Conservation (phyloP, 2,329 filamentous ascomycete species). For the Plenodomus biglobosus region DNA sequence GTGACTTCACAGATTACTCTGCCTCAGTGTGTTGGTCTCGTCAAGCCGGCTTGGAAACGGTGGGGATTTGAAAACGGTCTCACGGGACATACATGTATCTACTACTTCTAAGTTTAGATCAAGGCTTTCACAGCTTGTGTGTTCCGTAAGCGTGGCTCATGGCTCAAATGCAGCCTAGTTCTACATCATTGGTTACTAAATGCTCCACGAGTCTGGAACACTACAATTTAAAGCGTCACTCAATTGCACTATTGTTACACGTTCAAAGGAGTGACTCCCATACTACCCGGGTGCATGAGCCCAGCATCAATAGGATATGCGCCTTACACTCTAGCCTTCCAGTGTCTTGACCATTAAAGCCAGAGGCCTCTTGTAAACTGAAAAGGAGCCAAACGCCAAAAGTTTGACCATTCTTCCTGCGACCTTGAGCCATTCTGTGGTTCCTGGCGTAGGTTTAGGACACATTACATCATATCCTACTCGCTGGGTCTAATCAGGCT, state of each 20-base stretch:
- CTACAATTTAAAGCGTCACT: not conserved
- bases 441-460: too few species aligned
- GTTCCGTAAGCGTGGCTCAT: not conserved
- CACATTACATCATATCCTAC: too few species aligned
- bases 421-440: too few species aligned
- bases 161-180: not conserved
- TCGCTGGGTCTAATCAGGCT: too few species aligned
- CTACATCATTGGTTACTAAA: not conserved
- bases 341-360: too few species aligned
- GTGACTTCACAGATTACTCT: conserved; percentile 62
- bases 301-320: too few species aligned
- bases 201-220: not conserved
- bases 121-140: not conserved
- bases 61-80: not conserved
- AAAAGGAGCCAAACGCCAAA: too few species aligned
- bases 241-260: not conserved
- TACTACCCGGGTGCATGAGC: too few species aligned
- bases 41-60: conserved; percentile 30
- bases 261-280: too few species aligned
- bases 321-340: too few species aligned
- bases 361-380: too few species aligned
- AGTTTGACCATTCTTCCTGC: too few species aligned
- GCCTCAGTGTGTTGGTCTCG: conserved; percentile 49
- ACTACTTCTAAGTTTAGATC: not conserved
- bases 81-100: not conserved